phyloP scores from a whole-genome alignment of 2,329 filamentous ascomycete species.

The Periconia sp. region DNA sequence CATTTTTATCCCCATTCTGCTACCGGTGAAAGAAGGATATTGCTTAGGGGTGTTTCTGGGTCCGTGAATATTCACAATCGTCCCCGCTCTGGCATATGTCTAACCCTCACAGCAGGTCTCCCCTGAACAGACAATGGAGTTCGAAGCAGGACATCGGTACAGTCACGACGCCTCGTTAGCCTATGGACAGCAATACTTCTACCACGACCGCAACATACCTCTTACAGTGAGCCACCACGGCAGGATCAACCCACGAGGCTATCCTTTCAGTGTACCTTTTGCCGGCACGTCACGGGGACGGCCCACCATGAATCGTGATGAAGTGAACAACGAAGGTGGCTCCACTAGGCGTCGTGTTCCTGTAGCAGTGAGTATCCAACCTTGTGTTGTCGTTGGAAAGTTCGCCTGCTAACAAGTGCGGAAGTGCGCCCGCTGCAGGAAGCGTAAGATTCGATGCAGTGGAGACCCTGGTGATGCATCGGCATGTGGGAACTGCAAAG shows the following conservation, averaged over 20 bases:
- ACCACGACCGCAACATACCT: conserved; percentile 25
- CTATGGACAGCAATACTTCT: conserved; percentile 23
- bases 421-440: conserved; percentile 77
- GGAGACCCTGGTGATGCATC: conserved; percentile 76
- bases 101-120: conserved; percentile 1
- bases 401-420: neutral
- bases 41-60: neutral
- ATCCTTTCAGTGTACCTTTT: conserved; percentile 25
- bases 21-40: too few species aligned
- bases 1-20: too few species aligned
- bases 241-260: conserved; percentile 28
- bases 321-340: conserved; percentile 35
- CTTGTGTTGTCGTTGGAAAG: neutral
- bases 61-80: neutral
- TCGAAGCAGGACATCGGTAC: conserved; percentile 9
- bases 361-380: conserved; percentile 20
- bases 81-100: neutral
- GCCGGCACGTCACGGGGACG: conserved; percentile 9
- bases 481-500: conserved; percentile 82
- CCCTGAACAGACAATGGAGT: conserved; percentile 14
- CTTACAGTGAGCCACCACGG: conserved; percentile 15
- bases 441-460: conserved; percentile 93
- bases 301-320: conserved; percentile 15
- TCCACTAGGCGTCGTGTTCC: conserved; percentile 54
- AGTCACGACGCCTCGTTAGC: conserved; percentile 3